Base-by-base conservation (phyloP, 768 basidiomycete genomes). In the Kwoniella sp. region DNA sequence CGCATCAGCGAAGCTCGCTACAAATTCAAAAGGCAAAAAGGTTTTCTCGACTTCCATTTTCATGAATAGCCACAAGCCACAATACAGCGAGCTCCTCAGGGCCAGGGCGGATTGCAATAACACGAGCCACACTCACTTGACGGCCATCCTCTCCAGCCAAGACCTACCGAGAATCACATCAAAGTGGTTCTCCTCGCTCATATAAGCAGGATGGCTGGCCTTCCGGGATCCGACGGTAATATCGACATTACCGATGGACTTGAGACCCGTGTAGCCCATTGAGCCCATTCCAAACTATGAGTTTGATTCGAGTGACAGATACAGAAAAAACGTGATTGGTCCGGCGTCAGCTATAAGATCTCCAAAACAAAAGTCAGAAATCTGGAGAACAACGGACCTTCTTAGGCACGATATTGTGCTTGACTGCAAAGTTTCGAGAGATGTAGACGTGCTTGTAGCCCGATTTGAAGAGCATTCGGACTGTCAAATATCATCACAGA, bases 371-470 rank as follows among this genome's bases (percentile, higher is more conserved):
- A n/a, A n/a, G n/a, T n/a, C n/a, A n/a, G n/a, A n/a, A n/a, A n/a
- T n/a, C n/a, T 33, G 33, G 33, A 33, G 33, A 21, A 26, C 30
- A 2, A 66, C 72, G 55, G 15, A 78, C 90, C 68, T 93, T 91
- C 22, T 83, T 82, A 1, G 92, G 91, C 60, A 97, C 90, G 78
- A 99, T 92, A 1, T 88, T 89, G 76, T 96, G 86, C 68, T 87
- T 85, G 65, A 87, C 82, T 1, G 96, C 96, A 74, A 98, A 99
- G 75, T 89, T 88, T 59, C 96, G 86, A 13, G 93, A 96, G 63
- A 99, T 89, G 81, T 99, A 99, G 55, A 97, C 94, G 72, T 94
- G 88, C 15, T 92, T 84, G 79, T 98, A 89, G 19, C 96, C 94
- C 19, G 86, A 85, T 80, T 92, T 95, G 64, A 99, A 83, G 40